phyloP scores from a whole-genome alignment of 2,329 filamentous ascomycete genomes.

The Cryphonectria radicalis region DNA sequence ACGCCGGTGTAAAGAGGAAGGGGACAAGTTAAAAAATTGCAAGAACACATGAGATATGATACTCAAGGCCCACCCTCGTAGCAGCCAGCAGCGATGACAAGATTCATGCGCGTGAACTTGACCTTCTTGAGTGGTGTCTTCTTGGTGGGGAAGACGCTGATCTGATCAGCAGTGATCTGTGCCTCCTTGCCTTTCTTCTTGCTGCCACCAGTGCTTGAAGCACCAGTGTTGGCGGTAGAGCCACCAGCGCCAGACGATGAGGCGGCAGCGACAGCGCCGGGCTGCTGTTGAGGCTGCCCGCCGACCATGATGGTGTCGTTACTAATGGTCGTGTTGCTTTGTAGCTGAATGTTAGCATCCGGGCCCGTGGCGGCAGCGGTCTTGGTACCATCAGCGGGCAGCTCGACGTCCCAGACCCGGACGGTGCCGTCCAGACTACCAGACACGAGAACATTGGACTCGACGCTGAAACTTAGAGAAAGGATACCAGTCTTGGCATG shows the following conservation, averaged over 20 bases:
- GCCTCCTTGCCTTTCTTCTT: slow-evolving; percentile 90
- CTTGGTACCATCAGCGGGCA: slow-evolving; percentile 68
- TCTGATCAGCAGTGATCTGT: slow-evolving; percentile 88
- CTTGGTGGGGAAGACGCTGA: slow-evolving; percentile 93
- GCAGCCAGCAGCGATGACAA: slow-evolving; percentile 83
- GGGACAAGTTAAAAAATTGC: background rate
- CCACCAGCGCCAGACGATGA: slow-evolving; percentile 38
- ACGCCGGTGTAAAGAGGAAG: background rate
- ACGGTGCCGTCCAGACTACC: slow-evolving; percentile 92
- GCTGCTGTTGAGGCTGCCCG: slow-evolving; percentile 39
- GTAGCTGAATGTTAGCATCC: slow-evolving; percentile 34
- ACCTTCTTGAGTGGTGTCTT: slow-evolving; percentile 94
- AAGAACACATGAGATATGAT: background rate
- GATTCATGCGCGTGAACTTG: slow-evolving; percentile 91
- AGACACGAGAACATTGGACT: slow-evolving; percentile 87
- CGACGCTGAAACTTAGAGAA: slow-evolving; percentile 90
- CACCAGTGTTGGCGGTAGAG: slow-evolving; percentile 39
- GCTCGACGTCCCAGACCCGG: slow-evolving; percentile 87
- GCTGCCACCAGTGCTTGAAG: slow-evolving; percentile 32
- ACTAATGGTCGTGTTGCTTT: slow-evolving; percentile 39
- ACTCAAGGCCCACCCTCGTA: slow-evolving; percentile 58
- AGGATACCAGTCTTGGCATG: slow-evolving; percentile 94
- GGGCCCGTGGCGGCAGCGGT: slow-evolving; percentile 44
- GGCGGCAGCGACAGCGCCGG: slow-evolving; percentile 47
- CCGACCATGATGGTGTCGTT: slow-evolving; percentile 46